phyloP scores from a whole-genome alignment of 257 asterid species.

The Solanum habrochaites region DNA sequence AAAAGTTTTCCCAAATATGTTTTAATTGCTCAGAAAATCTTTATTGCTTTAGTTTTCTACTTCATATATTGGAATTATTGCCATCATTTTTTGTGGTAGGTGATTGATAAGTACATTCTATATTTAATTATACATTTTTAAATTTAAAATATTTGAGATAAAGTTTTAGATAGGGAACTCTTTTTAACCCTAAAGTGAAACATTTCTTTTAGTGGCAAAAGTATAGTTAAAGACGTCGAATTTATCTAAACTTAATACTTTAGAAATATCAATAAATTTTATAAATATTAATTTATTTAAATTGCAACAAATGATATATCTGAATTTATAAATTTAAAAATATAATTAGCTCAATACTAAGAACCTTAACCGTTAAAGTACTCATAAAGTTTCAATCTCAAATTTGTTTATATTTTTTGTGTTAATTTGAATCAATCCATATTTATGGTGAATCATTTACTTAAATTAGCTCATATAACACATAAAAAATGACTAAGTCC shows the following conservation, averaged over 20 bases:
- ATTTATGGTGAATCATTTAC: background rate
- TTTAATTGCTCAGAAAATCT: background rate
- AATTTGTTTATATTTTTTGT: background rate
- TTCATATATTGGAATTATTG: background rate
- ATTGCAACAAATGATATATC: background rate
- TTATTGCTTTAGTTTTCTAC: background rate
- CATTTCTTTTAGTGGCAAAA: background rate
- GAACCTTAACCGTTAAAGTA: background rate
- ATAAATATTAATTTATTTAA: background rate
- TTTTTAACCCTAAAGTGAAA: background rate
- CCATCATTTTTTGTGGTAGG: background rate
- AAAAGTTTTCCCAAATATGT: background rate
- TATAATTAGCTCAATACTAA: background rate
- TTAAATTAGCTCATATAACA: background rate
- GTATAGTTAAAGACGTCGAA: background rate
- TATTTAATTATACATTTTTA: background rate
- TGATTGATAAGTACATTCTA: background rate
- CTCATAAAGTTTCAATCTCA: background rate
- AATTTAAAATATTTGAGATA: background rate
- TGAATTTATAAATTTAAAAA: background rate
- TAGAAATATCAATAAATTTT: background rate
- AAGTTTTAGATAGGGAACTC: background rate
- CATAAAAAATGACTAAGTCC: background rate
- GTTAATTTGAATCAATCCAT: background rate
- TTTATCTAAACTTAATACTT: background rate